A percentile compares a stretch with the other conserved stretches of the same genome.
These are phyloP conservation scores for Microbotryum saponariae DNA, from an alignment of 1,284 basidiomycete species.

Conservation along the genomic window DNA sequence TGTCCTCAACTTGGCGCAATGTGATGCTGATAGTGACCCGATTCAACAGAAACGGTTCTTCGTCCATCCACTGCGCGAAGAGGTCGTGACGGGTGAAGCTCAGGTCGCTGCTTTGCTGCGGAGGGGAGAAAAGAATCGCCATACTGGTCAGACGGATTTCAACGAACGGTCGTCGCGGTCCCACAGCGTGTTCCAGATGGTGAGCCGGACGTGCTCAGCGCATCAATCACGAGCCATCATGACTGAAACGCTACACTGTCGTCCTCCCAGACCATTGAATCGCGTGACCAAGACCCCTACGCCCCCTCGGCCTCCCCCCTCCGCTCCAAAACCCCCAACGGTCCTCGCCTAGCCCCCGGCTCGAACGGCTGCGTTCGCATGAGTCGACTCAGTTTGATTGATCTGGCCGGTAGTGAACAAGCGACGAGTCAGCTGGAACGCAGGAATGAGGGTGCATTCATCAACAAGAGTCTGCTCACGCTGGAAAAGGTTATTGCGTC, in stretches of 20 bases:
- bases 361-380: conserved; percentile 26
- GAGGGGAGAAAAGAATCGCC: conserved; percentile 75
- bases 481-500: conserved; percentile 83
- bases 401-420: conserved; percentile 94
- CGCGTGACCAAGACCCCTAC: conserved; percentile 26
- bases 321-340: conserved; percentile 14
- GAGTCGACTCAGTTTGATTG: conserved; percentile 63
- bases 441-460: conserved; percentile 85
- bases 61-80: conserved; percentile 70
- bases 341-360: conserved; percentile 15
- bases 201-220: conserved; percentile 39
- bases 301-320: not conserved
- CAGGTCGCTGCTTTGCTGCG: conserved; percentile 75
- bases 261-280: conserved; percentile 44
- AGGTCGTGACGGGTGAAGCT: conserved; percentile 82
- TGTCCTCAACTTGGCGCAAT: not conserved
- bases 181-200: conserved; percentile 86
- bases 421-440: conserved; percentile 88
- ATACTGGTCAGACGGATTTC: conserved; percentile 94
- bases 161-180: conserved; percentile 87
- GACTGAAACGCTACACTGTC: conserved; percentile 5
- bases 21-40: not conserved
- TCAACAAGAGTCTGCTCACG: conserved; percentile 83
- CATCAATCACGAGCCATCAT: too few relatives aligned
- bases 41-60: conserved; percentile 39